phyloP scores from a whole-genome alignment of 192 early-diverging fungal species.

The Linderina pennispora region DNA sequence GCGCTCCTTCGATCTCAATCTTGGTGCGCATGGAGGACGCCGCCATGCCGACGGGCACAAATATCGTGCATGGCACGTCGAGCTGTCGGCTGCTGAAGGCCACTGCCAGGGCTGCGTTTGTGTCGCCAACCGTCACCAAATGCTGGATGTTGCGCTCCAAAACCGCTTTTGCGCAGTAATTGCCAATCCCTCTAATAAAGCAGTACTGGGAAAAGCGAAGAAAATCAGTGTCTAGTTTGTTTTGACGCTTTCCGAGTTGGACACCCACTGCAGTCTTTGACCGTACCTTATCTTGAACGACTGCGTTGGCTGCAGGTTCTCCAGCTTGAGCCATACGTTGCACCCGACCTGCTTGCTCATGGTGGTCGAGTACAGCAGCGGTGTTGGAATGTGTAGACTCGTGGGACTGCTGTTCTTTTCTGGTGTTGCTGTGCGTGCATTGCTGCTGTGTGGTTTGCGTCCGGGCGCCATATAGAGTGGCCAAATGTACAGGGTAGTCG shows the following conservation, averaged over 20 bases:
- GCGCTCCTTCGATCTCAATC: constrained; percentile 58
- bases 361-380: constrained; percentile 33
- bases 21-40: constrained; percentile 47
- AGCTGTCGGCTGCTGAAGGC: constrained; percentile 63
- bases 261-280: not conserved
- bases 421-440: no score
- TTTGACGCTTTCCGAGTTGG: no score
- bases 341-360: constrained; percentile 44
- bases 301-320: constrained; percentile 68
- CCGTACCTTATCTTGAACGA: constrained; percentile 68
- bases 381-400: constrained; percentile 35
- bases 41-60: constrained; percentile 48
- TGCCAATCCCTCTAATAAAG: constrained; percentile 66
- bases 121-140: constrained; percentile 55
- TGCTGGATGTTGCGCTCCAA: constrained; percentile 41
- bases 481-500: no score
- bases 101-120: constrained; percentile 61
- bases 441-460: no score
- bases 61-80: constrained; percentile 49
- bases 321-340: constrained; percentile 70
- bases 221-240: no score
- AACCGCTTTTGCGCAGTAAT: constrained; percentile 51
- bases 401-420: no score
- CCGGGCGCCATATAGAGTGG: no score
- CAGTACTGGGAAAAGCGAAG: no score